These are phyloP conservation scores for Globisporangium cystogenes DNA, from an alignment of 352 stramenopile species.

Conservation along the genomic window DNA sequence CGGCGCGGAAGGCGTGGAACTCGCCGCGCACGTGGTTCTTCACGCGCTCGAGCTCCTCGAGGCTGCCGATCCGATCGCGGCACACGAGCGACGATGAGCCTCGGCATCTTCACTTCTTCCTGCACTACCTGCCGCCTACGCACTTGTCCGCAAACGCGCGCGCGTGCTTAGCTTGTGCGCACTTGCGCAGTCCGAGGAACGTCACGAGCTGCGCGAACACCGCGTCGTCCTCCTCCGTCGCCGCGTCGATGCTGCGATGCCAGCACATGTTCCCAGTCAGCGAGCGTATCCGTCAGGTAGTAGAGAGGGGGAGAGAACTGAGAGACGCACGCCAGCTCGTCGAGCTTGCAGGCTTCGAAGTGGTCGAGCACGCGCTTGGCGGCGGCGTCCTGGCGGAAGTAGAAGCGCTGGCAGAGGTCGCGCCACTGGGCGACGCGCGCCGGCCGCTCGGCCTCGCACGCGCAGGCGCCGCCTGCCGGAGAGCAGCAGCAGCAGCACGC, in stretches of 20 bases:
- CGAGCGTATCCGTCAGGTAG: not conserved
- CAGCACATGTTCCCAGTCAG: not conserved
- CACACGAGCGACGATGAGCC: not conserved
- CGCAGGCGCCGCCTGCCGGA: constrained; percentile 16
- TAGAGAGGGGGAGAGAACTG: not conserved
- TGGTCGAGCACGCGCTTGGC: constrained; percentile 65
- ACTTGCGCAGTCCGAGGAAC: constrained; percentile 39
- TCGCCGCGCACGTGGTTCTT: constrained; percentile 61
- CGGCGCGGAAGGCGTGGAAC: constrained; percentile 48
- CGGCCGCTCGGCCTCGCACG: constrained; percentile 24
- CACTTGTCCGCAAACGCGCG: constrained; percentile 33
- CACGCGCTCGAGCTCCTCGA: constrained; percentile 48
- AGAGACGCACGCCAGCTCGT: constrained; percentile 48
- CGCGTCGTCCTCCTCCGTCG: constrained; percentile 7
- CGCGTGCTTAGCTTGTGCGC: constrained; percentile 27
- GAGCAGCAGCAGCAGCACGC: not conserved
- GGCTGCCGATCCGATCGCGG: constrained; percentile 15
- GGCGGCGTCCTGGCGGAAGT: constrained; percentile 43
- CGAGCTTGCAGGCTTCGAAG: constrained; percentile 58
- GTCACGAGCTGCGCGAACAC: constrained; percentile 19
- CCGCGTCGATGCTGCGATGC: constrained; percentile 5
- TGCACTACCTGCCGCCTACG: not conserved
- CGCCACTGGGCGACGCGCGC: constrained; percentile 41
- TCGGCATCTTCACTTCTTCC: not conserved
- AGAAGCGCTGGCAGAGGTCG: constrained; percentile 55